These are phyloP conservation scores for Mycosphaerelloides madeirae DNA, from an alignment of 2,329 filamentous ascomycete species.

Conservation along the genomic window DNA sequence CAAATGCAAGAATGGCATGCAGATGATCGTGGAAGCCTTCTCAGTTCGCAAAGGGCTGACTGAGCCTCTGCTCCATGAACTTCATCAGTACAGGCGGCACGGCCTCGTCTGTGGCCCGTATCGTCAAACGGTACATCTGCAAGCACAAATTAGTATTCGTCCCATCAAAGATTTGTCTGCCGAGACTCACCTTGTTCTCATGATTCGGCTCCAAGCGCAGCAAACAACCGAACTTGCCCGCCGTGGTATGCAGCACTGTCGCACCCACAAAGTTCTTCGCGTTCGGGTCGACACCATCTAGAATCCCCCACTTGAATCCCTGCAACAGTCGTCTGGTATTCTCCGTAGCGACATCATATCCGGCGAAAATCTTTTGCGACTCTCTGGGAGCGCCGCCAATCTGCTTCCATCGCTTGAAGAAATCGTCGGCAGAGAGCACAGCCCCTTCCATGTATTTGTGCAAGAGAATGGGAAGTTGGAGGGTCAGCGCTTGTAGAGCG, in stretches of 20 bases:
- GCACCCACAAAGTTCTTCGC: slow-evolving; percentile 89
- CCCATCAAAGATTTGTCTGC: not conserved
- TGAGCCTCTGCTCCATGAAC: slow-evolving; percentile 79
- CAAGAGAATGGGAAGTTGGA: slow-evolving; percentile 80
- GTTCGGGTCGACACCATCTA: slow-evolving; percentile 86
- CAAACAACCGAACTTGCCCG: slow-evolving; percentile 90
- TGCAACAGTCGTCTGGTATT: slow-evolving; percentile 70
- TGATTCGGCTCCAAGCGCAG: slow-evolving; percentile 94
- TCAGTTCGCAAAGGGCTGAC: slow-evolving; percentile 38
- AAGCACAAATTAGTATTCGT: slow-evolving; percentile 13
- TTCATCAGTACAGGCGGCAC: slow-evolving; percentile 77
- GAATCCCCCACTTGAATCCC: slow-evolving; percentile 83
- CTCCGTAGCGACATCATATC: slow-evolving; percentile 61
- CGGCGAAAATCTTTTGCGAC: slow-evolving; percentile 76
- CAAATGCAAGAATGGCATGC: not conserved
- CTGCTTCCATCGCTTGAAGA: slow-evolving; percentile 99
- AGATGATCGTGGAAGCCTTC: not conserved
- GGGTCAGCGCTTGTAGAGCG: slow-evolving; percentile 82
- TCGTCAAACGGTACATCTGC: slow-evolving; percentile 92
- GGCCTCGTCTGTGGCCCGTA: slow-evolving; percentile 86
- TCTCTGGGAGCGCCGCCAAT: slow-evolving; percentile 86
- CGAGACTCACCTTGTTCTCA: slow-evolving; percentile 70
- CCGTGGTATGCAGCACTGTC: slow-evolving; percentile 76
- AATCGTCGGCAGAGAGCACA: slow-evolving; percentile 81
- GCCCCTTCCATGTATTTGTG: slow-evolving; percentile 98